A percentile compares a stretch with the other conserved stretches of the same genome.
Evolutionary conservation across 2,329 filamentous ascomycete species (phyloP).

Genomic region (Talaromyces funiculosus): DNA sequence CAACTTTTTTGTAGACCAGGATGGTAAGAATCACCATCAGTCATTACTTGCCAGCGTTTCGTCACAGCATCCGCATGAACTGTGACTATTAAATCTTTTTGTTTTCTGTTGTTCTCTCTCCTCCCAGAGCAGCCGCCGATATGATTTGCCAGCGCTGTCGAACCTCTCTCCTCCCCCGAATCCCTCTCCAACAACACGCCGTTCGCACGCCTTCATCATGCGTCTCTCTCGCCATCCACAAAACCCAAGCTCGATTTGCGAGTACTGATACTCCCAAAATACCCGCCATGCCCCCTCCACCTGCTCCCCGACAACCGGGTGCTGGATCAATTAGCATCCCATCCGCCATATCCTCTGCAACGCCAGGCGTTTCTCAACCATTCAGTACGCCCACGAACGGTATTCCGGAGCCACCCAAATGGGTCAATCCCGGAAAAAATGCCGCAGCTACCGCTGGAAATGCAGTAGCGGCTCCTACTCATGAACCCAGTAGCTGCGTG

Average conservation of each 20-base stretch:
- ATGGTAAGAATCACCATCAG: not conserved
- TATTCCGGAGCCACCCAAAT: constrained; percentile 7
- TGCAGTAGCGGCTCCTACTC: constrained; percentile 25
- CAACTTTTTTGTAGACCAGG: not conserved
- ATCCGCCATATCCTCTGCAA: constrained; percentile 35
- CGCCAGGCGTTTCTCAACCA: constrained; percentile 37
- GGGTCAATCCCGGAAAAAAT: constrained; percentile 17
- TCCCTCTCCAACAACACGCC: constrained; percentile 27
- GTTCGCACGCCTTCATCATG: constrained; percentile 25
- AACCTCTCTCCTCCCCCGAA: constrained; percentile 34
- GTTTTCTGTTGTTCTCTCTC: not conserved
- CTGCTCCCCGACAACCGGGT: constrained; percentile 28
- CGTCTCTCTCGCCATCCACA: constrained; percentile 25
- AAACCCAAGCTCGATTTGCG: constrained; percentile 28
- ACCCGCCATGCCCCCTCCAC: constrained; percentile 22
- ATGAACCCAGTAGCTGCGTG: constrained; percentile 33
- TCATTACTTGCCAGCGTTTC: not conserved
- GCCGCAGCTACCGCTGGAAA: constrained; percentile 22
- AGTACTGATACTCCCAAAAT: constrained; percentile 22
- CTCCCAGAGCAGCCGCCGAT: constrained; percentile 7
- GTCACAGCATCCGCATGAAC: not conserved
- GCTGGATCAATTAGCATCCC: constrained; percentile 26
- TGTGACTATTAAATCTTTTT: too few relatives aligned
- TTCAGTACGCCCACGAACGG: constrained; percentile 34
- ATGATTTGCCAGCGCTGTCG: constrained; percentile 42